phyloP scores from a whole-genome alignment of 129 eudicot genomes.

The Lonicera japonica region DNA sequence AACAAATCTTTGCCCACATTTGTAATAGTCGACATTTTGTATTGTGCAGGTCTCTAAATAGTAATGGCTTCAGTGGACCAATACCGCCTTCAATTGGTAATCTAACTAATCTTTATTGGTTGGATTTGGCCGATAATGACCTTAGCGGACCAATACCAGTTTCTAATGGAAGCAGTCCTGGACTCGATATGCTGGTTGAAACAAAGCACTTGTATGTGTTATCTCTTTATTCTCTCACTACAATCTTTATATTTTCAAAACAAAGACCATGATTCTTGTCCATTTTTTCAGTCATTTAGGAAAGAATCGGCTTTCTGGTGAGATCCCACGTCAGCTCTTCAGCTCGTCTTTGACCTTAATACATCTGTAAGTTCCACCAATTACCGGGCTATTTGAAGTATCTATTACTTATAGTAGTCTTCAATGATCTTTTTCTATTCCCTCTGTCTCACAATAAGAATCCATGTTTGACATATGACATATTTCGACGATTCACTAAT shows the following conservation, averaged over 20 bases:
- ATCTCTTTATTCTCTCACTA: background rate
- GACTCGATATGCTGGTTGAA: slow-evolving; percentile 69
- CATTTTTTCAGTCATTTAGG: slow-evolving; percentile 72
- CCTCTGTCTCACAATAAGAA: too few relatives aligned
- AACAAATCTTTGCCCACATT: background rate
- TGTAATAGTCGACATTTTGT: slow-evolving; percentile 4
- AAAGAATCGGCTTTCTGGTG: slow-evolving; percentile 72
- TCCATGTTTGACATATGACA: too few relatives aligned
- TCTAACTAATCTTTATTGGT: slow-evolving; percentile 59
- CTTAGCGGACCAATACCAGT: slow-evolving; percentile 75
- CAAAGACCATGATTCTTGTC: background rate
- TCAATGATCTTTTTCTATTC: too few relatives aligned
- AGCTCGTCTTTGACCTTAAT: slow-evolving; percentile 55
- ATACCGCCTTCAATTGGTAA: slow-evolving; percentile 80
- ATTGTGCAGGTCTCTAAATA: slow-evolving; percentile 65
- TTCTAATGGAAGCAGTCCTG: slow-evolving; percentile 58
- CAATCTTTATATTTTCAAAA: background rate
- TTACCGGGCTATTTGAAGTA: too few relatives aligned
- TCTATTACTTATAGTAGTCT: too few relatives aligned
- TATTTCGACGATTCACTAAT: too few relatives aligned
- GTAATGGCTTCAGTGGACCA: slow-evolving; percentile 57
- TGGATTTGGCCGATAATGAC: slow-evolving; percentile 75
- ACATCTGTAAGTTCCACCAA: slow-evolving; percentile 58
- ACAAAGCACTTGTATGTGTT: slow-evolving; percentile 79
- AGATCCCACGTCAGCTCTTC: slow-evolving; percentile 67